Evolutionary conservation across 768 basidiomycete genomes (phyloP), one percentile per base, ranked within the genome.

Genomic region (Favolaschia claudopus): DNA sequence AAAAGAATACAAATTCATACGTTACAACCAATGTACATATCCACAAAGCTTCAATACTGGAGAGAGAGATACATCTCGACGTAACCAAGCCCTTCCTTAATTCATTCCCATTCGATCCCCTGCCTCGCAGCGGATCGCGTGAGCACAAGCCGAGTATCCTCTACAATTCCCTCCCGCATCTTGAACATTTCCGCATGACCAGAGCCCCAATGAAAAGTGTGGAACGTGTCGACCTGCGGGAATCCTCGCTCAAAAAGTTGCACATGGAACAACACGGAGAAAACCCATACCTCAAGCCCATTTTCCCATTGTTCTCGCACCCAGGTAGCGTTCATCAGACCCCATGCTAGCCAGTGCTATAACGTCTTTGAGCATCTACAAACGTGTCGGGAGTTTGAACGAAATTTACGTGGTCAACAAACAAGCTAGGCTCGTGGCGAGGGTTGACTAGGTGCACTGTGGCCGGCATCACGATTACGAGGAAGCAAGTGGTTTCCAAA

Each of bases 161-260:
- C 49, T 20, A 39, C 38, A 19, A 37, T 40, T 5, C 28, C 17
- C 10, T 25, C n/a, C 19, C 40, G 49, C n/a, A 38, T 28, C 12
- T 28, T 15, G 37, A 36, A 51, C 27, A 39, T 38, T 14, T 51
- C 37, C 10, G 36, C 37, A 20, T 39, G 19, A 22, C 36, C 10
- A 28, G 38, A 36, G 25, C 49, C 49, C 49, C 36, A 51, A 19
- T 51, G 49, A 19, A 39, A 51, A 17, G 49, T 51, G 27, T 51
- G 49, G 28, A 51, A 51, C 9, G 49, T 29, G 22, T 51, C 49
- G 19, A 51, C 49, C 49, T 51, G n/a, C 15, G n/a, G 29, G n/a
- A n/a, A n/a, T n/a, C n/a, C n/a, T n/a, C n/a, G n/a, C 4, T 39
- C 38, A n/a, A 22, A 19, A 19, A 39, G 38, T 20, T 9, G n/a